Conservation (phyloP, 2,329 filamentous ascomycete genomes). For the Alternaria brassicicola region DNA sequence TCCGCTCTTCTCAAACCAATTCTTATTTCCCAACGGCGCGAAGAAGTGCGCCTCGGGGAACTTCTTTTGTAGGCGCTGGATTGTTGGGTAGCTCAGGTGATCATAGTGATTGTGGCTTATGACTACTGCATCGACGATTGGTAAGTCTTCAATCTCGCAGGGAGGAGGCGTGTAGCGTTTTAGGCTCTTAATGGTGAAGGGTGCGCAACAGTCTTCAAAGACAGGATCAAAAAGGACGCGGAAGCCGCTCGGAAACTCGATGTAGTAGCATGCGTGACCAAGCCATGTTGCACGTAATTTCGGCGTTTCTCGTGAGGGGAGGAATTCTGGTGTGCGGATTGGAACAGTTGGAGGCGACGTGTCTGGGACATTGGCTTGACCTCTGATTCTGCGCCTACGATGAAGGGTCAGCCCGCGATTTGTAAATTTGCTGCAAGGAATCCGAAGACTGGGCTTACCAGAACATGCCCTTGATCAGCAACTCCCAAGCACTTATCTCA, state of each 20-base stretch:
- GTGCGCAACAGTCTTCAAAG: constrained; percentile 85
- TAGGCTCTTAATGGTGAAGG: constrained; percentile 71
- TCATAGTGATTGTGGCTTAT: constrained; percentile 95
- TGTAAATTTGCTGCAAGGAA: not conserved
- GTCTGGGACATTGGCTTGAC: constrained; percentile 63
- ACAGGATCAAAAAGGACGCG: constrained; percentile 93
- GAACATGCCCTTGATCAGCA: constrained; percentile 47
- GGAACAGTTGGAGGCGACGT: constrained; percentile 69
- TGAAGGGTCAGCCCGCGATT: not conserved
- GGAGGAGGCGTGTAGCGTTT: constrained; percentile 80
- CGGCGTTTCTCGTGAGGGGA: constrained; percentile 62
- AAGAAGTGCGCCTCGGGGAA: constrained; percentile 87
- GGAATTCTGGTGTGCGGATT: constrained; percentile 71
- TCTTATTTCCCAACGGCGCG: constrained; percentile 79
- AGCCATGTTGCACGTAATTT: constrained; percentile 89
- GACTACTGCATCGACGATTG: constrained; percentile 72
- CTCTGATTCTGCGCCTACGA: constrained; percentile 55
- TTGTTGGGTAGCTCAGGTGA: constrained; percentile 79
- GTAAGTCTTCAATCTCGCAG: constrained; percentile 78
- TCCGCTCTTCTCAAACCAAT: constrained; percentile 77
- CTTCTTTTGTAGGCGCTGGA: constrained; percentile 70
- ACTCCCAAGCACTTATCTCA: constrained; percentile 43
- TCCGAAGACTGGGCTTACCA: constrained; percentile 38
- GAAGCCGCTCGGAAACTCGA: constrained; percentile 85
- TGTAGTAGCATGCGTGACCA: constrained; percentile 90